Base-by-base conservation (phyloP, 768 basidiomycete genomes). In the Solioccasus polychromus region DNA sequence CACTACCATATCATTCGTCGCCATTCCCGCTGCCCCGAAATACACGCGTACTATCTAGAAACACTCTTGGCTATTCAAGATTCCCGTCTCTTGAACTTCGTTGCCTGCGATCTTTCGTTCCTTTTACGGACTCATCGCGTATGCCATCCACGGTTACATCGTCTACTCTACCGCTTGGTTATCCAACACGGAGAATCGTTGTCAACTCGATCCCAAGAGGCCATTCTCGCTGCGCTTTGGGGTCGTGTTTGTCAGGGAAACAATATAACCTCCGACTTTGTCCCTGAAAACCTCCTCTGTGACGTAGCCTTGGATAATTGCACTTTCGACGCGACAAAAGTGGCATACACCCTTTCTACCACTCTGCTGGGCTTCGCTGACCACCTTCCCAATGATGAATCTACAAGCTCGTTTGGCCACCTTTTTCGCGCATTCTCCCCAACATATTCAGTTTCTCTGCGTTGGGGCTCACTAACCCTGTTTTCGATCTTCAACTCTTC, bases 21-120 rank as follows among this genome's bases (percentile, higher is more conserved):
- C 30, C 60, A 67, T 19, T 63, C 68, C n/a, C 47, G 55, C 22
- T 64, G 68, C 30, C 65, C 72, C 8, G 71, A 73, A 25, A 59
- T 77, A 20, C 79, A 82, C 37, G 45, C 74, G 3, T 65, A 73
- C 10, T 82, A 75, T 57, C 62, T 80, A 8, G 59, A 68, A 19
- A 59, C 68, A 0, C 69, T 80, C 24, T 53, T 75, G 23, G 54
- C 59, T 9, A 53, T 53, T 34, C 55, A 47, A 5, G 59, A 65
- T 12, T 34, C 53, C 14, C 55, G 58, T 29, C 61, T 64, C 32
- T 53, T 68, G 11, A 45, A 62, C 5, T 54, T 60, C n/a, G 60
- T 61, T 54, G 64, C 75, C 30, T 41, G 58, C 8, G 52, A 64
- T 44, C 53, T 82, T 37, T 49, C 58, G 12, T 55, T 52, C 41